Conservation (phyloP, 257 asterid species). For the Primulina eburnea region DNA sequence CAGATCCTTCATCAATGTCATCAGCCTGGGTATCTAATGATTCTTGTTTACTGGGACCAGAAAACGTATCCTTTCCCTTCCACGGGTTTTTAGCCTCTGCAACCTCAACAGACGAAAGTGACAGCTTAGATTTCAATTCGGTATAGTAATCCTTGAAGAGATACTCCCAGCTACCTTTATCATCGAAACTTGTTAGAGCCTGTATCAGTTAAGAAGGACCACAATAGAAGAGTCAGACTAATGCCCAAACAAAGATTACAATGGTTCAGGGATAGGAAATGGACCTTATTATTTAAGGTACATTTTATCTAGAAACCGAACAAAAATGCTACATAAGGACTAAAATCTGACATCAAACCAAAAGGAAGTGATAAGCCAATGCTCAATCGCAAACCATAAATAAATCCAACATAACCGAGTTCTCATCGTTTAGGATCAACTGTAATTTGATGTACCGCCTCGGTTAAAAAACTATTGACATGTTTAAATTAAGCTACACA, state of each 20-base stretch:
- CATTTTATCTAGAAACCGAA: neutral
- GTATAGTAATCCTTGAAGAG: constrained; percentile 87
- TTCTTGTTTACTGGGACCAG: constrained; percentile 49
- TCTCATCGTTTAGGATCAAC: neutral
- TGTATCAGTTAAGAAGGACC: constrained; percentile 37
- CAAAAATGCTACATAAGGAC: neutral
- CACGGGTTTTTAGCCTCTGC: constrained; percentile 77
- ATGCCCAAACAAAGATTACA: constrained; percentile 3
- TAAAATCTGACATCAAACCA: neutral
- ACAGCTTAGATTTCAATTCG: constrained; percentile 70
- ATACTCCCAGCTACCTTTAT: constrained; percentile 88
- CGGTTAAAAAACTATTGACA: neutral
- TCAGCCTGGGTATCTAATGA: constrained; percentile 49
- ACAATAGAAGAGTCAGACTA: constrained; percentile 32
- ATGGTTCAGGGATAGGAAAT: neutral
- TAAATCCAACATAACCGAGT: neutral
- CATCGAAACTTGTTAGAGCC: constrained; percentile 74
- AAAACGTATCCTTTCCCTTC: constrained; percentile 57
- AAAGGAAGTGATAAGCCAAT: neutral
- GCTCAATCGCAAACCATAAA: neutral
- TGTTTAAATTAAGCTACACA: neutral
- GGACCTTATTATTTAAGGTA: neutral
- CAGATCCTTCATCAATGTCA: constrained; percentile 56
- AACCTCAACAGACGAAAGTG: constrained; percentile 66
- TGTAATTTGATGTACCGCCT: neutral